These are phyloP conservation scores for Arxiozyma telluris DNA, from an alignment of 1,139 yeast species.

Conservation along the genomic window DNA sequence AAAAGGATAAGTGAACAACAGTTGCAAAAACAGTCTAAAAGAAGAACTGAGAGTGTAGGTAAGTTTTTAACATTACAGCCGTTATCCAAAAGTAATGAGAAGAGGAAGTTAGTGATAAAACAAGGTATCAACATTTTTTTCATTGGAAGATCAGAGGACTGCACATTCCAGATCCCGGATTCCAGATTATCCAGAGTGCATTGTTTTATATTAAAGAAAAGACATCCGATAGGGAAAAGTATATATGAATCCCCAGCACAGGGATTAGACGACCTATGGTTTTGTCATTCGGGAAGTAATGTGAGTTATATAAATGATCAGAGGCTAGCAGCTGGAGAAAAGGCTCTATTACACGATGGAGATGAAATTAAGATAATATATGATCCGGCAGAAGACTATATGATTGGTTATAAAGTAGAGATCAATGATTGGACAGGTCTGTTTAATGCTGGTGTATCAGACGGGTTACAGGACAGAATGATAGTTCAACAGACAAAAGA, in stretches of 20 bases:
- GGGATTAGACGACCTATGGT: slow-evolving; percentile 69
- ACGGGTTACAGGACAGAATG: slow-evolving; percentile 12
- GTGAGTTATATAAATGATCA: slow-evolving; percentile 62
- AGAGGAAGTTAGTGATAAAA: slow-evolving; percentile 45
- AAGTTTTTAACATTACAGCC: slow-evolving; percentile 45
- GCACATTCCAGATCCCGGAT: slow-evolving; percentile 55
- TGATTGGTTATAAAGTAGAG: slow-evolving; percentile 44
- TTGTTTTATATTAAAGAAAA: slow-evolving; percentile 54
- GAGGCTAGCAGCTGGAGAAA: slow-evolving; percentile 52
- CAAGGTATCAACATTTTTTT: slow-evolving; percentile 57
- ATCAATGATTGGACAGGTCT: slow-evolving; percentile 52
- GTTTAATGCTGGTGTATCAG: slow-evolving; percentile 34
- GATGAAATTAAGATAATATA: slow-evolving; percentile 59
- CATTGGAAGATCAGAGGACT: slow-evolving; percentile 55
- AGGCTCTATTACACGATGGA: slow-evolving; percentile 51
- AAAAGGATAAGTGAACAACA: slow-evolving; percentile 3
- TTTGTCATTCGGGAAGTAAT: slow-evolving; percentile 71
- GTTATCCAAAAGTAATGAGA: slow-evolving; percentile 33
- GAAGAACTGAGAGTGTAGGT: slow-evolving; percentile 26
- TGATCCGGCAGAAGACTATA: slow-evolving; percentile 45
- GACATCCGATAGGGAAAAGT: slow-evolving; percentile 49
- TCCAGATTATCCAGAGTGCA: slow-evolving; percentile 77
- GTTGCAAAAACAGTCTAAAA: not conserved
- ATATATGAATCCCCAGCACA: slow-evolving; percentile 59
- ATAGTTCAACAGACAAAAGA: slow-evolving; percentile 19